Evolutionary conservation across 176 grass and related monocot species (phyloP), one percentile per base, ranked within the genome.

Genomic region (Raddia guianensis): DNA sequence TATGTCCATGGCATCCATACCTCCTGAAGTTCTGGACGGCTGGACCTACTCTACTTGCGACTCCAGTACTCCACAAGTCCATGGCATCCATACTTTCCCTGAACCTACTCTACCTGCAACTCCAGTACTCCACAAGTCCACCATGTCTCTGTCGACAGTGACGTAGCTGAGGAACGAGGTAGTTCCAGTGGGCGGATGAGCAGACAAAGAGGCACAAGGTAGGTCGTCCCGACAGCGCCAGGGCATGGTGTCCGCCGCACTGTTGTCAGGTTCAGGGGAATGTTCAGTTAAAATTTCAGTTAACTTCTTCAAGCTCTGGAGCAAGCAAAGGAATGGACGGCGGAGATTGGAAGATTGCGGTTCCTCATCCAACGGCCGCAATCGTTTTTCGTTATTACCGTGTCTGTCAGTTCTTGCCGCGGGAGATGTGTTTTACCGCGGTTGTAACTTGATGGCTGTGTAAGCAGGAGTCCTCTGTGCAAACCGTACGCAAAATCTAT

Each of bases 61-160:
- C 82, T 27, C 27, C 27, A 27, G 27, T 27, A 27, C 27, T 27
- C 27, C 27, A 27, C 27, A 27, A 27, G 27, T 90, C 96, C 62
- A 99, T 95, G 60, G 86, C 91, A 82, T 99, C 96, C 96, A 99
- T 99, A 84, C 96, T 99, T 12, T 84, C 84, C 62, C 96, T 92
- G 20, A 98, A 98, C 84, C 92, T 88, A 58, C 96, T 98, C 20
- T 92, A 94, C 27, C 4, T 95, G 82, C 13, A 92, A 89, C 82
- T 27, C 27, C 27, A 27, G 27, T 27, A 27, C 27, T 27, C 27
- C 27, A 27, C 27, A 27, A 27, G 27, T 90, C 86, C 18, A 98
- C 70, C 11, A 90, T 91, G 82, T 98, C 92, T 1, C 92, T 92
- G 3, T 89, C 88, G 16, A 91, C 86, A 35, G 90, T 84, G 37